Evolutionary conservation across 1,284 basidiomycete species (phyloP).

Genomic region (Omphalotus olearius): DNA sequence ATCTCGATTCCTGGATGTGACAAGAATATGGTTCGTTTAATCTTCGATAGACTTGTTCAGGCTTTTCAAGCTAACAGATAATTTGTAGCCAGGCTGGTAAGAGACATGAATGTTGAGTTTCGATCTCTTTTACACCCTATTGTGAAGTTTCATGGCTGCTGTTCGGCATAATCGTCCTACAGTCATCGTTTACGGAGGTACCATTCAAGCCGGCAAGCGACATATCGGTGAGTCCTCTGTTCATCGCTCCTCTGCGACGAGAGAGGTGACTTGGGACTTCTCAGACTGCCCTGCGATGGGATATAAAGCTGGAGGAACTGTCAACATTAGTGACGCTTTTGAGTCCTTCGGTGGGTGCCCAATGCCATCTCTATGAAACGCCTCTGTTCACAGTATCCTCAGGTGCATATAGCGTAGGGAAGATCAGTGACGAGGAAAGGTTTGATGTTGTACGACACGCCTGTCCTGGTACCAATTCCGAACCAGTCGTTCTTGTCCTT

Average conservation of each 20-base stretch:
- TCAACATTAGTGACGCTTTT: constrained; percentile 81
- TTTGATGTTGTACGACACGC: constrained; percentile 80
- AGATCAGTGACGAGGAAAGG: constrained; percentile 73
- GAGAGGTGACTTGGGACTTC: not conserved
- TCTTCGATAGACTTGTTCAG: constrained; percentile 25
- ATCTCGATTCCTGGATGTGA: constrained; percentile 84
- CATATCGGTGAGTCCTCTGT: constrained; percentile 41
- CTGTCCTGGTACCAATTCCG: constrained; percentile 50
- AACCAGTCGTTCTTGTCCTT: not conserved
- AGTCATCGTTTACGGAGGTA: constrained; percentile 83
- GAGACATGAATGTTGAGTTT: not conserved
- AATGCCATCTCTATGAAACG: not conserved
- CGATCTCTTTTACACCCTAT: too few species aligned
- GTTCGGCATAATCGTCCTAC: constrained; percentile 82
- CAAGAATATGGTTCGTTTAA: constrained; percentile 94
- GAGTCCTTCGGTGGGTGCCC: constrained; percentile 65
- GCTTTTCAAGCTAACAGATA: not conserved
- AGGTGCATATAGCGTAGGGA: constrained; percentile 73
- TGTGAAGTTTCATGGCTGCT: constrained; percentile 68
- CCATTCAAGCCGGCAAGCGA: constrained; percentile 74
- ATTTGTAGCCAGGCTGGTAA: constrained; percentile 37
- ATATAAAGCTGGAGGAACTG: constrained; percentile 72
- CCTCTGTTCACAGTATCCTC: not conserved
- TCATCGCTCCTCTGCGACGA: not conserved
- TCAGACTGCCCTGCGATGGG: constrained; percentile 76